phyloP scores from a whole-genome alignment of 2,329 filamentous ascomycete species.

The Aureobasidium mangrovei region DNA sequence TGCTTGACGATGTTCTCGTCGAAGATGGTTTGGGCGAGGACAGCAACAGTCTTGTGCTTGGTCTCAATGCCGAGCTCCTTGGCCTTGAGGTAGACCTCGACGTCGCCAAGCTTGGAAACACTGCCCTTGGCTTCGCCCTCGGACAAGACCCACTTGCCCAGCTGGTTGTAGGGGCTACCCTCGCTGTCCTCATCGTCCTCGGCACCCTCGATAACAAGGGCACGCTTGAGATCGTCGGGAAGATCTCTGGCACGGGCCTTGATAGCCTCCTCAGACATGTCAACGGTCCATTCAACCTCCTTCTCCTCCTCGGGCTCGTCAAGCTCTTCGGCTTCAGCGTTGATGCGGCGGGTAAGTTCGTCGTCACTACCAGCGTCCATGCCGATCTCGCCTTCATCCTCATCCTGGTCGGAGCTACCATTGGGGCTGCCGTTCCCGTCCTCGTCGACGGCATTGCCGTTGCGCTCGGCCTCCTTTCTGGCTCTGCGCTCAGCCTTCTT shows the following conservation, averaged over 20 bases:
- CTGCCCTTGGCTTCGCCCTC: conserved; percentile 60
- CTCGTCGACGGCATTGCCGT: conserved; percentile 40
- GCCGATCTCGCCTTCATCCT: conserved; percentile 56
- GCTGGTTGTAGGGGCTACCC: conserved; percentile 73
- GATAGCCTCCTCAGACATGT: conserved; percentile 92
- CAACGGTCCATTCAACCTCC: conserved; percentile 90
- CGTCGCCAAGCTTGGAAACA: conserved; percentile 71
- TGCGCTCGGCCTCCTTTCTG: conserved; percentile 59
- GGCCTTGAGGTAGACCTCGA: conserved; percentile 92
- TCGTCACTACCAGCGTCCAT: conserved; percentile 76
- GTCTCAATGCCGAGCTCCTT: conserved; percentile 89
- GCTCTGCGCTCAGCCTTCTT: conserved; percentile 82
- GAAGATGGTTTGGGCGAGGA: conserved; percentile 90
- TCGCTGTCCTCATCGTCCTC: conserved; percentile 75
- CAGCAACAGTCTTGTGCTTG: conserved; percentile 88
- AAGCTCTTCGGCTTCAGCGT: conserved; percentile 61
- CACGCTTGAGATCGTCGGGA: conserved; percentile 88
- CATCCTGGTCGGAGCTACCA: conserved; percentile 50
- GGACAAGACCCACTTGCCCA: conserved; percentile 87
- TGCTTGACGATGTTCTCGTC: conserved; percentile 82
- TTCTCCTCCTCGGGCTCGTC: conserved; percentile 61
- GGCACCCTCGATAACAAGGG: conserved; percentile 61
- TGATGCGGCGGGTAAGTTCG: conserved; percentile 73
- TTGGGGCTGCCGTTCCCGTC: conserved; percentile 53
- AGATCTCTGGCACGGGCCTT: conserved; percentile 88